These are phyloP conservation scores for Daldinia grandis DNA, from an alignment of 495 filamentous ascomycete species.

Conservation along the genomic window DNA sequence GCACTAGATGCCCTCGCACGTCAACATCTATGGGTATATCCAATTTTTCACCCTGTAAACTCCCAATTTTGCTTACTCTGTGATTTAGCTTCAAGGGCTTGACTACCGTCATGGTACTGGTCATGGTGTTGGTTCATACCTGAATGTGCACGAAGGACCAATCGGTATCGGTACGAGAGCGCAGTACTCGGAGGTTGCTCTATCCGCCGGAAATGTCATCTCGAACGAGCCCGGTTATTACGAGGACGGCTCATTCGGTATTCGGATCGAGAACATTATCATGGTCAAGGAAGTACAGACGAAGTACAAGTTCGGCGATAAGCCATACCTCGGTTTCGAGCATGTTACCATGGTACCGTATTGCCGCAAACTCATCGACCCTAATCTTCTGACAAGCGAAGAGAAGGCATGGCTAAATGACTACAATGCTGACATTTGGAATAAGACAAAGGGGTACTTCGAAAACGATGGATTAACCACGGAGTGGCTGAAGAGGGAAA, in stretches of 20 bases:
- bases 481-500: conserved; percentile 89
- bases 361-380: conserved; percentile 88
- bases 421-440: conserved; percentile 82
- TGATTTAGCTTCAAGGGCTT: conserved; percentile 73
- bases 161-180: conserved; percentile 94
- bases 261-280: conserved; percentile 95
- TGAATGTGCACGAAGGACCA: conserved; percentile 97
- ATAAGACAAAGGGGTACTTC: conserved; percentile 86
- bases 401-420: conserved; percentile 90
- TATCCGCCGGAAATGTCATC: conserved; percentile 91
- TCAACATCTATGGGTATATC: conserved; percentile 84
- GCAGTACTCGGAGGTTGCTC: conserved; percentile 89
- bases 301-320: conserved; percentile 87
- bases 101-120: conserved; percentile 98
- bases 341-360: conserved; percentile 97
- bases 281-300: conserved; percentile 90
- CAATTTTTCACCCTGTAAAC: background rate
- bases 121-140: conserved; percentile 90
- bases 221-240: conserved; percentile 98
- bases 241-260: conserved; percentile 96
- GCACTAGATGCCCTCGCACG: conserved; percentile 89
- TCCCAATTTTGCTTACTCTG: conserved; percentile 8
- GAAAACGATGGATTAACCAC: conserved; percentile 71
- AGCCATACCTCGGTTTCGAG: conserved; percentile 93
- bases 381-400: conserved; percentile 69